Evolutionary conservation across 2,329 filamentous ascomycete genomes (phyloP), one percentile per base, ranked within the genome.

Genomic region (Diaporthe aspalathi): DNA sequence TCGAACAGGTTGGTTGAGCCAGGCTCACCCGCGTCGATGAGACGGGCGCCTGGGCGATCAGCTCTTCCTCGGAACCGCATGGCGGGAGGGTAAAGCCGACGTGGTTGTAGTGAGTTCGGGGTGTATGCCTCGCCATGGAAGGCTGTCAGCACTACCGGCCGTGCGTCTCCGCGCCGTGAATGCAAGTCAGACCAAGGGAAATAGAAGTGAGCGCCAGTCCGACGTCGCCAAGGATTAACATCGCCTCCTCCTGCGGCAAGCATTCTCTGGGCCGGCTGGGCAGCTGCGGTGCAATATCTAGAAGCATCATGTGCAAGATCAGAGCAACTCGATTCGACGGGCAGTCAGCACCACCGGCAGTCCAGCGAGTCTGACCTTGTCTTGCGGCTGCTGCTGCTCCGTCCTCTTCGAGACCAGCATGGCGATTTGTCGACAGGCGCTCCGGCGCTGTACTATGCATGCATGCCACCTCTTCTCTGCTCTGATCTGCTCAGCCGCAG

Each of bases 141-240:
- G 60, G 60, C 45, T 50, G 60, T 65, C 60, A 65, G 60, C 60
- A 38, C 60, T 65, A 65, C 45, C 29, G n/a, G 29, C 29, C 60
- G 60, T 49, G 60, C 49, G 29, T 49, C 20, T 63, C 60, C 12
- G 43, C 60, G 43, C 40, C 57, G 43, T 27, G 12, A n/a, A 49
- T 63, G 57, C 57, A 63, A 49, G 57, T 63, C 57, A 63, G 57
- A 63, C 43, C 35, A n/a, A 45, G 9, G 11, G 20, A 35, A 7
- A n/a, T n/a, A n/a, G 43, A n/a, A 22, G 43, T 27, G 40, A 32
- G 57, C 22, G 43, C 20, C 27, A 49, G 60, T 12, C 27, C 43
- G 57, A 49, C 20, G 38, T 1, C 29, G 57, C 57, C 40, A 40
- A 29, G 38, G 27, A 45, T 35, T n/a, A n/a, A n/a, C 40, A 32